These are phyloP conservation scores for Trametopsis cervina DNA, from an alignment of 768 basidiomycete genomes.

Conservation along the genomic window DNA sequence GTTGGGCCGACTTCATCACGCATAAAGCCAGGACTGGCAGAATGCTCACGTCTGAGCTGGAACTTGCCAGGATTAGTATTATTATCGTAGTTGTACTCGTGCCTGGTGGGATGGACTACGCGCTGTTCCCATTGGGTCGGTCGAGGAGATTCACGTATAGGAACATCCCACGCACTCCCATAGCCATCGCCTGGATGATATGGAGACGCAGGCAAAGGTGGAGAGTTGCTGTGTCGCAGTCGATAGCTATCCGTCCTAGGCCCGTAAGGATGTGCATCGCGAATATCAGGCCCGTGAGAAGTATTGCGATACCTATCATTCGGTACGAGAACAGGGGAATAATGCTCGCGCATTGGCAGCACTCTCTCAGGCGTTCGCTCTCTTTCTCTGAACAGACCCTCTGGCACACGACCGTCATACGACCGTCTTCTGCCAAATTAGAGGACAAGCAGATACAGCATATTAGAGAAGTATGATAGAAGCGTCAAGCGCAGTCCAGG, in stretches of 20 bases:
- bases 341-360: conserved; percentile 19
- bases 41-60: no score
- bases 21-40: neutral
- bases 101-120: neutral
- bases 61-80: conserved; percentile 9
- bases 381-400: conserved; percentile 4
- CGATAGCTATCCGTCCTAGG: conserved; percentile 39
- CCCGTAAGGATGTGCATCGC: conserved; percentile 31
- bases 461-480: neutral
- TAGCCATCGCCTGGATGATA: conserved; percentile 13
- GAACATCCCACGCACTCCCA: conserved; percentile 5
- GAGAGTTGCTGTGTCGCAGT: conserved; percentile 12
- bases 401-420: conserved; percentile 10
- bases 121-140: neutral
- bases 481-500: no score
- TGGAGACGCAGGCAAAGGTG: neutral
- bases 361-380: conserved; percentile 12
- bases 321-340: conserved; percentile 26
- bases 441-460: neutral
- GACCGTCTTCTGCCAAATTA: conserved; percentile 6
- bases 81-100: conserved; percentile 5
- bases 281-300: conserved; percentile 26
- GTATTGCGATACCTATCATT: conserved; percentile 48
- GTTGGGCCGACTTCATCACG: neutral
- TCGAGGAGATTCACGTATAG: neutral